phyloP scores from a whole-genome alignment of 106 monocot species.

The Apostasia shenzhenica region DNA sequence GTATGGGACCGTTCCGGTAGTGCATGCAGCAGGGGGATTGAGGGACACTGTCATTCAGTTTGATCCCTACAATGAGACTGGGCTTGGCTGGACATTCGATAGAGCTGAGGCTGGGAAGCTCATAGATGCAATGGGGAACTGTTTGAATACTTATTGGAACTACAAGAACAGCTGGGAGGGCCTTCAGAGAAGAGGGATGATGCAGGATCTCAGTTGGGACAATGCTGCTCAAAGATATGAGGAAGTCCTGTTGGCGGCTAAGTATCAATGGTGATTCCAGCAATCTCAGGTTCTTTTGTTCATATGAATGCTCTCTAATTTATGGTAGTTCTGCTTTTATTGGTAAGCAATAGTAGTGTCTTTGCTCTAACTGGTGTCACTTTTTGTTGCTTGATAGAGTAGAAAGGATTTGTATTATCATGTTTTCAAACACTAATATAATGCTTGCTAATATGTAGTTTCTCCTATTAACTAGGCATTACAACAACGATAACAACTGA shows the following conservation, averaged over 20 bases:
- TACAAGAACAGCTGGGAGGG: slow-evolving; percentile 89
- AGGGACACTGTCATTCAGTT: slow-evolving; percentile 73
- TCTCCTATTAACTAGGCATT: no score
- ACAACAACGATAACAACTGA: no score
- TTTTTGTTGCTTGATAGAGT: no score
- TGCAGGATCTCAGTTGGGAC: slow-evolving; percentile 88
- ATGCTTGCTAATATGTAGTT: no score
- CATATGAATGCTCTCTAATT: no score
- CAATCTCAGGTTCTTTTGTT: background rate
- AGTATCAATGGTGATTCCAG: slow-evolving; percentile 82
- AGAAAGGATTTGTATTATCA: no score
- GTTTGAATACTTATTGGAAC: slow-evolving; percentile 64
- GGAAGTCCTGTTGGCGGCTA: slow-evolving; percentile 81
- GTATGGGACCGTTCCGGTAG: slow-evolving; percentile 86
- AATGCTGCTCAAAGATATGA: slow-evolving; percentile 70
- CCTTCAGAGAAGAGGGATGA: slow-evolving; percentile 74
- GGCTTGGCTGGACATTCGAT: slow-evolving; percentile 80
- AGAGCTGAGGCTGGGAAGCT: slow-evolving; percentile 44
- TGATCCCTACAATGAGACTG: slow-evolving; percentile 53
- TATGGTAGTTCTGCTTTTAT: no score
- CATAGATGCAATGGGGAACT: slow-evolving; percentile 58
- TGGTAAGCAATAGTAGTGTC: no score
- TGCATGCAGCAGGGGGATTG: slow-evolving; percentile 83
- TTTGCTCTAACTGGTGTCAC: no score
- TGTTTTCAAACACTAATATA: no score